A percentile compares a stretch with the other conserved stretches of the same genome.
These are phyloP conservation scores for Arachis monticola DNA, from an alignment of 331 rosid species.

Conservation along the genomic window DNA sequence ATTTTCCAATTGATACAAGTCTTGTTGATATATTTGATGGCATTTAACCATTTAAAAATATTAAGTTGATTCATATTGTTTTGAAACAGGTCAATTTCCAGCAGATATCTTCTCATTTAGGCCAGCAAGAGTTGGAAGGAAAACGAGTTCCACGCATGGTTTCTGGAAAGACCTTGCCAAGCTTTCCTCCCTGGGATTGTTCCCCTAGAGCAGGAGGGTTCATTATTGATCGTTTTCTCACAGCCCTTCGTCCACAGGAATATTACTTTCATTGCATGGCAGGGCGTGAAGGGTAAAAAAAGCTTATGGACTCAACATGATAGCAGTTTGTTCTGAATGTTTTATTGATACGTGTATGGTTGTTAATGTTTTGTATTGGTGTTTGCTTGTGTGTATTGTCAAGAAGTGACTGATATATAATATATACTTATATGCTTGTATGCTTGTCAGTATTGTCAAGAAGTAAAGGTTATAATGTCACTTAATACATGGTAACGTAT, in stretches of 20 bases:
- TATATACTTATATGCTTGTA: no score
- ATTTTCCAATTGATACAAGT: background rate
- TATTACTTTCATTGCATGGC: constrained; percentile 99
- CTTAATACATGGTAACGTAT: constrained; percentile 14
- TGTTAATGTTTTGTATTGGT: background rate
- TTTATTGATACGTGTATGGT: constrained; percentile 16
- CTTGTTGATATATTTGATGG: background rate
- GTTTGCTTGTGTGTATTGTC: constrained; percentile 13
- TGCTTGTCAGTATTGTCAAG: constrained; percentile 13
- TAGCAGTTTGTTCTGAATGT: constrained; percentile 8
- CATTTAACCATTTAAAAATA: constrained; percentile 6
- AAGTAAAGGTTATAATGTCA: constrained; percentile 4
- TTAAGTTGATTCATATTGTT: constrained; percentile 34
- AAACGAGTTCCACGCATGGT: constrained; percentile 98
- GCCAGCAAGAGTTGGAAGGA: constrained; percentile 96
- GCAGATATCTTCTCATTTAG: constrained; percentile 94
- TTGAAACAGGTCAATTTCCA: constrained; percentile 87
- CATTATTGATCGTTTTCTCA: constrained; percentile 91
- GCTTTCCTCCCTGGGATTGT: constrained; percentile 96
- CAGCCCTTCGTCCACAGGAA: constrained; percentile 95
- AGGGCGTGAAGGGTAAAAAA: constrained; percentile 94
- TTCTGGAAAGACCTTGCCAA: constrained; percentile 93
- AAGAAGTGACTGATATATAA: background rate
- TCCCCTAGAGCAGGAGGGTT: constrained; percentile 94
- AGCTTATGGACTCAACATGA: constrained; percentile 23